Base-by-base conservation (phyloP, 306 rosid species). In the Acacia acuminata region DNA sequence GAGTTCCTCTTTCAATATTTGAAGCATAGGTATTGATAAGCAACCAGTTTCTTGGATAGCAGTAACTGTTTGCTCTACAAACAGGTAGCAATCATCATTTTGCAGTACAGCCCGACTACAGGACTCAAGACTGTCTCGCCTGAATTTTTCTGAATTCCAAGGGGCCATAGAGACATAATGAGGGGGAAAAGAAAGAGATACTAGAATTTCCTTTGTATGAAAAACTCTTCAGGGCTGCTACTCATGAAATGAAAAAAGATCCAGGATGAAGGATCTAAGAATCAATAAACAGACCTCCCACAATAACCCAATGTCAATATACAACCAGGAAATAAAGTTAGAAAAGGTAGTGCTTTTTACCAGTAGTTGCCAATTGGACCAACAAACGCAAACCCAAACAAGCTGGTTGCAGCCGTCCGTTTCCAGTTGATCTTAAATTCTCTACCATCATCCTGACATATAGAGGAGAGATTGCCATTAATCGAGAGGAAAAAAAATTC, bases 331-430 rank as follows among this genome's bases (percentile, higher is more conserved):
- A 75, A 76, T 64, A 70, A 30, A 76, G 38, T 36, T 87, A 24
- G 71, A 40, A 67, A 70, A 83, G 77, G 58, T 22, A 36, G 79
- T n/a, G 79, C 34, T 69, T 79, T 78, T 89, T 87, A 89, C 92
- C 92, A 89, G 85, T 25, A 87, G 81, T 89, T 90, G 55, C 92
- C 92, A 24, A 89, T 86, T n/a, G 92, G 92, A 36, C 92, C 92
- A 77, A 89, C 92, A 83, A 89, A 89, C 64, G 81, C 90, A 68
- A 89, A 83, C 56, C 92, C 92, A 70, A 89, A 89, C 86, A 87
- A 85, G 83, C 90, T 85, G 76, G 92, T 89, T 0, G 92, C 75
- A 76, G 88, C 89, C 85, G 85, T 88, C 55, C 92, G 88, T 87
- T 42, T 87, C 92, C 92, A 89, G 86, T 89, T 83, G 84, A 89